Percentiles rank a stretch among this genome's conserved stretches.
Evolutionary conservation across 257 asterid genomes (phyloP).

Genomic region (Phtheirospermum japonicum): DNA sequence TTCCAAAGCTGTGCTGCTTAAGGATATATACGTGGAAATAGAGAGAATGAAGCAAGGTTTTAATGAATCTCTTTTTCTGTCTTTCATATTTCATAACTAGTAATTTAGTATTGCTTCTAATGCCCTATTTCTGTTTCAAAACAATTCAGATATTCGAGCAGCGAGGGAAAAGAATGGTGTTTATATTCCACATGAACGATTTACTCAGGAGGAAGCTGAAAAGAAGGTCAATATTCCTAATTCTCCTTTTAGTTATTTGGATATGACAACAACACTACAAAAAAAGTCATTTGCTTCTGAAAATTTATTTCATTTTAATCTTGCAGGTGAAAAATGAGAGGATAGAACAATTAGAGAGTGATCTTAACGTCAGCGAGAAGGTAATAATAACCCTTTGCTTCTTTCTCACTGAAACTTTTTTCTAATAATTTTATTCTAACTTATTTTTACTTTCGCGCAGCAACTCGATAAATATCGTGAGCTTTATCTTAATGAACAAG

Average conservation of each 20-base stretch:
- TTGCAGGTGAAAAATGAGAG: constrained; percentile 72
- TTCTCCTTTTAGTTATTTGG: constrained; percentile 3
- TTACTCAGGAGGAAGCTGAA: constrained; percentile 73
- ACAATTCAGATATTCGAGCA: constrained; percentile 67
- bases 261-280: background rate
- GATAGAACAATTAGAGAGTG: constrained; percentile 71
- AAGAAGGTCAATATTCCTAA: constrained; percentile 51
- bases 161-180: constrained; percentile 90
- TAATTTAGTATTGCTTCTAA: constrained; percentile 3
- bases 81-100: constrained; percentile 1
- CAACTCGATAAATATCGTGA: constrained; percentile 56
- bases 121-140: background rate
- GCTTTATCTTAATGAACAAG: constrained; percentile 68
- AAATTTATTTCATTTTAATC: constrained; percentile 19
- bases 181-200: constrained; percentile 82
- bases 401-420: constrained; percentile 1
- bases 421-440: background rate
- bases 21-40: constrained; percentile 67
- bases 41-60: constrained; percentile 88
- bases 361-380: constrained; percentile 53
- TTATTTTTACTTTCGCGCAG: constrained; percentile 31
- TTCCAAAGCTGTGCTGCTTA: constrained; percentile 67
- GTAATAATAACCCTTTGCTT: constrained; percentile 29
- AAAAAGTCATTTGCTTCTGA: constrained; percentile 12
- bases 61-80: constrained; percentile 13